Conservation (phyloP, 169 alveolate genomes). For the Cryptosporidium andersoni region DNA sequence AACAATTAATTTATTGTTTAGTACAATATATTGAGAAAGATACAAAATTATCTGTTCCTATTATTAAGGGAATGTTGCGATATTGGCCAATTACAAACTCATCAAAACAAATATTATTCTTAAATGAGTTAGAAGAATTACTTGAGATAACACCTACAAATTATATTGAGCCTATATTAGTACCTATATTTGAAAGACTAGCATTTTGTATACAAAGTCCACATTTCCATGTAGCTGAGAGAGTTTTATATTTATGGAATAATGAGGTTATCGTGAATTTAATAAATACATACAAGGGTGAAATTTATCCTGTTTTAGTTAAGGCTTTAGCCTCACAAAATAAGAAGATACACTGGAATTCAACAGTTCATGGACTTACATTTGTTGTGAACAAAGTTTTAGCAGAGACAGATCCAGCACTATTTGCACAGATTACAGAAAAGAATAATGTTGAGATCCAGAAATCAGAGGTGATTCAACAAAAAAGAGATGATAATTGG, state of each 20-base stretch:
- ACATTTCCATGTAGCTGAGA: slow-evolving; percentile 91
- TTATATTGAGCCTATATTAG: slow-evolving; percentile 82
- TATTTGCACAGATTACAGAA: slow-evolving; percentile 69
- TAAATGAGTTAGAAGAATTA: slow-evolving; percentile 94
- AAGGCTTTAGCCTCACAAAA: slow-evolving; percentile 75
- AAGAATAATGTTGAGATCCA: slow-evolving; percentile 27
- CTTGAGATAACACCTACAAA: slow-evolving; percentile 83
- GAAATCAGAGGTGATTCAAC: slow-evolving; percentile 16
- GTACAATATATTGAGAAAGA: slow-evolving; percentile 95
- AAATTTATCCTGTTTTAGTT: slow-evolving; percentile 78
- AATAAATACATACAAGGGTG: slow-evolving; percentile 80
- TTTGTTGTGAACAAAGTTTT: slow-evolving; percentile 76
- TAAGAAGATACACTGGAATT: slow-evolving; percentile 78
- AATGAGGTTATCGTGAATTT: slow-evolving; percentile 85
- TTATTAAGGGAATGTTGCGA: slow-evolving; percentile 90
- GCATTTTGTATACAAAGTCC: slow-evolving; percentile 78
- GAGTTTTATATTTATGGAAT: slow-evolving; percentile 90
- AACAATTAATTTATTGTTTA: slow-evolving; percentile 93
- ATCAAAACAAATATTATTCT: slow-evolving; percentile 92
- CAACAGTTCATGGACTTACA: slow-evolving; percentile 75
- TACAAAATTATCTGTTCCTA: slow-evolving; percentile 91
- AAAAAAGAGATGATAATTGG: slow-evolving; percentile 68
- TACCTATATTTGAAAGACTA: slow-evolving; percentile 79
- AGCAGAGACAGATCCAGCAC: slow-evolving; percentile 76
- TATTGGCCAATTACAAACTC: slow-evolving; percentile 98